Conservation (phyloP, 768 basidiomycete species). For the Amanita pseudoporphyria region DNA sequence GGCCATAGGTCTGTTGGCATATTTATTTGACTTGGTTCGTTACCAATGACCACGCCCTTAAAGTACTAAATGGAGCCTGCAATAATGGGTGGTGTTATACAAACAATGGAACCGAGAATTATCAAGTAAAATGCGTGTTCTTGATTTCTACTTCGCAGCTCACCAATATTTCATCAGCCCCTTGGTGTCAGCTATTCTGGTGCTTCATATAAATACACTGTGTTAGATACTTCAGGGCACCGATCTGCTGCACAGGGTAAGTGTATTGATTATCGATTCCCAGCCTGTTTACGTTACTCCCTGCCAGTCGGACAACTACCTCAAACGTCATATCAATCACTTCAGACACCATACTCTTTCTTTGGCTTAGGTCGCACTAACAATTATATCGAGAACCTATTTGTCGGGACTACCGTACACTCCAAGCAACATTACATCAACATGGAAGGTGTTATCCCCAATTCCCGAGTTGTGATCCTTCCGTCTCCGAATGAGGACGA, state of each 20-base stretch:
- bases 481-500: constrained; percentile 52
- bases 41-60: background rate
- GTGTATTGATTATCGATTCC: constrained; percentile 5
- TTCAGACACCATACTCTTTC: constrained; percentile 89
- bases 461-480: constrained; percentile 92
- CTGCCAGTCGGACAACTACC: constrained; percentile 79
- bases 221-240: constrained; percentile 81
- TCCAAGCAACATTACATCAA: constrained; percentile 67
- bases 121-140: constrained; percentile 47
- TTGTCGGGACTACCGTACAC: constrained; percentile 86
- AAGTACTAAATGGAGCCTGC: constrained; percentile 92
- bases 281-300: background rate
- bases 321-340: constrained; percentile 85
- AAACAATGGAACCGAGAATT: constrained; percentile 48
- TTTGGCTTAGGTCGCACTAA: constrained; percentile 96
- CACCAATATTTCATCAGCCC: constrained; percentile 40
- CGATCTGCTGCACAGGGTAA: constrained; percentile 86
- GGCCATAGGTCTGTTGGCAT: constrained; percentile 62
- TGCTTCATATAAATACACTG: constrained; percentile 94
- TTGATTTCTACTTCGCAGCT: constrained; percentile 4
- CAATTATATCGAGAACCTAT: constrained; percentile 98
- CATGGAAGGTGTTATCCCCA: constrained; percentile 96
- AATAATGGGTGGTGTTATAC: constrained; percentile 68
- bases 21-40: background rate
- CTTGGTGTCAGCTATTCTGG: constrained; percentile 93